Percentiles rank a stretch among this genome's conserved stretches.
These are phyloP conservation scores for Talaromyces ruber DNA, from an alignment of 495 filamentous ascomycete species.

Conservation along the genomic window DNA sequence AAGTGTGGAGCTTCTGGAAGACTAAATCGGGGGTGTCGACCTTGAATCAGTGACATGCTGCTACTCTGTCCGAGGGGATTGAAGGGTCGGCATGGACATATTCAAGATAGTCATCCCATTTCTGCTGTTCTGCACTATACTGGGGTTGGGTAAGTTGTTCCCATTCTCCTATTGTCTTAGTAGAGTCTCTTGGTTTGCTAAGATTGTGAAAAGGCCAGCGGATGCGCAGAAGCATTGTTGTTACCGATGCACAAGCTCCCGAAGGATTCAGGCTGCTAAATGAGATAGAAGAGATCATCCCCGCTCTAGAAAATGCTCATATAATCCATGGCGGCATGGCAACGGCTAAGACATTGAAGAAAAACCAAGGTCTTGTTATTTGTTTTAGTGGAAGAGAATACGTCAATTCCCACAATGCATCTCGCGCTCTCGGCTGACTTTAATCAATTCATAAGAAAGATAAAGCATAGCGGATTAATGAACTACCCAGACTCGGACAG, in stretches of 20 bases:
- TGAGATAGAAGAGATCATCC: conserved; percentile 67
- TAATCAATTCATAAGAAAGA: conserved; percentile 63
- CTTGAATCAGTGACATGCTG: conserved; percentile 67
- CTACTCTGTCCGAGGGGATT: conserved; percentile 75
- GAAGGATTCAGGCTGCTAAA: not conserved
- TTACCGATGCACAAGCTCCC: not conserved
- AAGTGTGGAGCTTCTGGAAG: conserved; percentile 67
- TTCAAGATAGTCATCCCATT: conserved; percentile 63
- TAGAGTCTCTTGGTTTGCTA: not conserved
- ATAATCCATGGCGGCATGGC: conserved; percentile 81
- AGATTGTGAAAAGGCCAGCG: not conserved
- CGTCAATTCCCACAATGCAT: conserved; percentile 18
- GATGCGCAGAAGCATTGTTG: conserved; percentile 38
- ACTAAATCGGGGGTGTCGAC: conserved; percentile 78
- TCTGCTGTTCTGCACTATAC: conserved; percentile 84
- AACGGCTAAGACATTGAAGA: conserved; percentile 82
- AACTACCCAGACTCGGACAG: conserved; percentile 76
- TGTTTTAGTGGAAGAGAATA: conserved; percentile 88
- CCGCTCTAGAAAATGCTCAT: conserved; percentile 74
- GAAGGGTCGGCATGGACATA: conserved; percentile 28
- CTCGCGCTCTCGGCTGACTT: not conserved
- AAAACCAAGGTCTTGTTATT: conserved; percentile 87
- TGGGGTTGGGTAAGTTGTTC: conserved; percentile 50
- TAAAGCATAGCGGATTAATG: conserved; percentile 96
- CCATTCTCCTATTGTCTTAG: not conserved